Percentiles rank a stretch among this genome's conserved stretches.
These are phyloP conservation scores for Kernera saxatilis DNA, from an alignment of 345 rosid genomes.

Conservation along the genomic window DNA sequence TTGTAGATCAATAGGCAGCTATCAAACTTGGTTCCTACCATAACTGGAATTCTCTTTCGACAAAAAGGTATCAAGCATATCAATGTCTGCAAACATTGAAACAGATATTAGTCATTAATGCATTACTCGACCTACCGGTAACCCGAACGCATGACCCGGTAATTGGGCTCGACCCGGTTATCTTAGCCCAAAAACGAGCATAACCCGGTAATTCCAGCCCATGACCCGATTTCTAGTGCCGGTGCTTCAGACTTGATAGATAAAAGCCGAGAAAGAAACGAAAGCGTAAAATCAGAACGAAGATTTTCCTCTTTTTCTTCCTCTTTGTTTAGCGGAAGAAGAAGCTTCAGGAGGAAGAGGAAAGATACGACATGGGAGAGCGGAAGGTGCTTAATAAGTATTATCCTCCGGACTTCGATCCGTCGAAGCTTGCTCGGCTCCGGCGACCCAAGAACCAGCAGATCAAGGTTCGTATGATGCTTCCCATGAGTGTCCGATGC, in stretches of 20 bases:
- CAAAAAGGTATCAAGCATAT: no score
- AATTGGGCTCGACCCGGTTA: not conserved
- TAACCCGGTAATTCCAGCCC: not conserved
- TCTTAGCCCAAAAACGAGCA: not conserved
- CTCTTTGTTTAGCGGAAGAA: not conserved
- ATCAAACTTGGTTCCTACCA: no score
- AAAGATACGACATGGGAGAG: constrained; percentile 65
- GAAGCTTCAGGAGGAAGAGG: constrained; percentile 16
- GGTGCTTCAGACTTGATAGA: not conserved
- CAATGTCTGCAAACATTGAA: no score
- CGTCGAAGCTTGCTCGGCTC: constrained; percentile 67
- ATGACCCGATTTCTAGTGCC: not conserved
- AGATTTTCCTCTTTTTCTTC: not conserved
- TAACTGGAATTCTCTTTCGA: no score
- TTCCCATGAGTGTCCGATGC: constrained; percentile 97
- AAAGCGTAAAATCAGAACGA: not conserved
- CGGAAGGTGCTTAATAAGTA: constrained; percentile 87
- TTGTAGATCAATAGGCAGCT: no score
- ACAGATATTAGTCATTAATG: no score
- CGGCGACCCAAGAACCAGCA: constrained; percentile 82
- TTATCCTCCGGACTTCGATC: constrained; percentile 96
- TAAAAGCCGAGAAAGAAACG: not conserved
- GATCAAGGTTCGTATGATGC: constrained; percentile 94
- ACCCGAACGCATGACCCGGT: not conserved
- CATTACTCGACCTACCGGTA: no score